Percentiles rank a stretch among this genome's conserved stretches.
Conservation (phyloP, 2,329 filamentous ascomycete species). For the Knoxdaviesia capensis region DNA sequence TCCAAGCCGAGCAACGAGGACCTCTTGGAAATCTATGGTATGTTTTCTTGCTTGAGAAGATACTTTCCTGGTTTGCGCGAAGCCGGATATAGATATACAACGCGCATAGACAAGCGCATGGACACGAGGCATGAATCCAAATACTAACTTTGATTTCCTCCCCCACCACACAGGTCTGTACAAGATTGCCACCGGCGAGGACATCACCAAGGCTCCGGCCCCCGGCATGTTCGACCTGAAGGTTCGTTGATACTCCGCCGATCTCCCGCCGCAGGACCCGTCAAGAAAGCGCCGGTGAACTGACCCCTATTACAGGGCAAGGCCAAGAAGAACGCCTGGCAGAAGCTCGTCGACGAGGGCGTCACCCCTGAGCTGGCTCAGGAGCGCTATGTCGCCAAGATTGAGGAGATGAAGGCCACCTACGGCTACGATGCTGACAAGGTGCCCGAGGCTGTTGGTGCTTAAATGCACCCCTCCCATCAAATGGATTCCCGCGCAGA, state of each 20-base stretch:
- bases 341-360: conserved; percentile 44
- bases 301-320: conserved; percentile 35
- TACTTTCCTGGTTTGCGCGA: neutral
- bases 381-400: conserved; percentile 52
- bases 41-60: conserved; percentile 7
- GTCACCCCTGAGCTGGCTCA: conserved; percentile 47
- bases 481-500: too few species aligned
- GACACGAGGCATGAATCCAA: neutral
- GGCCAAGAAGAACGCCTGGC: conserved; percentile 63
- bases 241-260: conserved; percentile 19
- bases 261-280: neutral
- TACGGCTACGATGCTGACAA: conserved; percentile 48
- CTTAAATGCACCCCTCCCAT: conserved; percentile 5
- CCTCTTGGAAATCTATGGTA: conserved; percentile 42
- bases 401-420: conserved; percentile 50
- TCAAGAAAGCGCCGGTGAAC: too few species aligned
- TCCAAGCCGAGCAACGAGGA: conserved; percentile 43
- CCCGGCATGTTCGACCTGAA: conserved; percentile 55
- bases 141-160: neutral
- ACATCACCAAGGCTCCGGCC: conserved; percentile 30
- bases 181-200: conserved; percentile 37
- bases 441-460: conserved; percentile 34
- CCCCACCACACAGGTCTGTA: conserved; percentile 23
- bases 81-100: too few species aligned
- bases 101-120: too few species aligned